Evolutionary conservation across 345 rosid genomes (phyloP).

Genomic region (Aquilaria yunnanensis): DNA sequence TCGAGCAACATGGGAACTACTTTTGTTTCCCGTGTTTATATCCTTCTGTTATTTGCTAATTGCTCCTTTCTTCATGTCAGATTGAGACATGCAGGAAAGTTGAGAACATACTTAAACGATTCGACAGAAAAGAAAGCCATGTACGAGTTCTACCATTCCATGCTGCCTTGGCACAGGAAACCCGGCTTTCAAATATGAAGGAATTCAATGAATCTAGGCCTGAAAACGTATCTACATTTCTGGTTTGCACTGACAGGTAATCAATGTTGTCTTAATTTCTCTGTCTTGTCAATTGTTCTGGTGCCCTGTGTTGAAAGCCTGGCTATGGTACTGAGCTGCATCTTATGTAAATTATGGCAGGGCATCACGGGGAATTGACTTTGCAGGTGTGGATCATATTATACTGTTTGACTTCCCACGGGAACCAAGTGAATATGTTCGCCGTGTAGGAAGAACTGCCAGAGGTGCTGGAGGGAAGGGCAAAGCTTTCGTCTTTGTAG

Average conservation of each 20-base stretch:
- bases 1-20: too few species aligned
- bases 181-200: constrained; percentile 67
- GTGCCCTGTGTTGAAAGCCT: too few species aligned
- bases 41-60: background rate
- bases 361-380: constrained; percentile 86
- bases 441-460: constrained; percentile 94
- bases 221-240: constrained; percentile 39
- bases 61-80: constrained; percentile 28
- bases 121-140: constrained; percentile 55
- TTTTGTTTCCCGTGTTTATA: too few species aligned
- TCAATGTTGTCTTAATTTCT: background rate
- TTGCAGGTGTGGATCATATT: constrained; percentile 75
- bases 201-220: constrained; percentile 49
- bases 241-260: constrained; percentile 90
- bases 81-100: constrained; percentile 97
- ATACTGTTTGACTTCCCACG: constrained; percentile 84
- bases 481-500: constrained; percentile 78
- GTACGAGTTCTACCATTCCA: constrained; percentile 71
- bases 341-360: constrained; percentile 31
- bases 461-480: constrained; percentile 90
- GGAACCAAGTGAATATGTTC: constrained; percentile 91
- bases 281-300: too few species aligned
- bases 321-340: too few species aligned
- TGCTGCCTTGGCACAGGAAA: constrained; percentile 72
- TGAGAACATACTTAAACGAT: constrained; percentile 73